phyloP scores from a whole-genome alignment of 2,329 filamentous ascomycete genomes.

The Venturia asperata region DNA sequence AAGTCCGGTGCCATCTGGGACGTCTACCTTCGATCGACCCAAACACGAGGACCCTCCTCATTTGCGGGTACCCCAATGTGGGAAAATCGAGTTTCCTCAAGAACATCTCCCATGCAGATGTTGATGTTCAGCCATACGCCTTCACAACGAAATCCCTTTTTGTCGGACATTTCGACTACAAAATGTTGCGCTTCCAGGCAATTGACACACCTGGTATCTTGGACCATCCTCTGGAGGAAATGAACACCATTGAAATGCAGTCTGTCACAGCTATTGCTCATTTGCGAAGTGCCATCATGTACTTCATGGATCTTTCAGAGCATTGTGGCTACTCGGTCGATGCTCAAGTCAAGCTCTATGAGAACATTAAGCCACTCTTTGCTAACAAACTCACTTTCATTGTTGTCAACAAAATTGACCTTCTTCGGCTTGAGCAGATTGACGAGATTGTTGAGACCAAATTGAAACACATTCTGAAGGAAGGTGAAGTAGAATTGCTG shows the following conservation, averaged over 20 bases:
- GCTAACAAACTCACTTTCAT: slow-evolving; percentile 96
- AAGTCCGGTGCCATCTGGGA: slow-evolving; percentile 92
- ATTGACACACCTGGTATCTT: slow-evolving; percentile 99
- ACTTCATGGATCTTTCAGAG: slow-evolving; percentile 97
- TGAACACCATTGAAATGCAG: slow-evolving; percentile 99
- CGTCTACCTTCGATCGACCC: slow-evolving; percentile 98
- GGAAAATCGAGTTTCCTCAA: slow-evolving; percentile 95
- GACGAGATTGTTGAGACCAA: slow-evolving; percentile 70
- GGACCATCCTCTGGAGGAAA: slow-evolving; percentile 95
- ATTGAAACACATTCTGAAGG: slow-evolving; percentile 72
- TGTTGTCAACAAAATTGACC: slow-evolving; percentile 97
- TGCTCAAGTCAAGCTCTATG: slow-evolving; percentile 90
- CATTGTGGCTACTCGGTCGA: slow-evolving; percentile 92
- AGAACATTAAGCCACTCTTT: slow-evolving; percentile 94
- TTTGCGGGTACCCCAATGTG: slow-evolving; percentile 96
- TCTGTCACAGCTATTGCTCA: slow-evolving; percentile 97
- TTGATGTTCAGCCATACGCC: slow-evolving; percentile 94
- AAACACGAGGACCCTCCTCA: slow-evolving; percentile 90
- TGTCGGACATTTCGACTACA: slow-evolving; percentile 96
- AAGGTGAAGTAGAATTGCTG: slow-evolving; percentile 84
- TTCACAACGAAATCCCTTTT: slow-evolving; percentile 98
- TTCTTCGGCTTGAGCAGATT: slow-evolving; percentile 79
- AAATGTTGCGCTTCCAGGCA: slow-evolving; percentile 79
- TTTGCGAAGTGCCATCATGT: slow-evolving; percentile 86
- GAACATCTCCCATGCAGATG: slow-evolving; percentile 87